phyloP scores from a whole-genome alignment of 1,284 basidiomycete genomes.

The Ceratobasidium theobromae region DNA sequence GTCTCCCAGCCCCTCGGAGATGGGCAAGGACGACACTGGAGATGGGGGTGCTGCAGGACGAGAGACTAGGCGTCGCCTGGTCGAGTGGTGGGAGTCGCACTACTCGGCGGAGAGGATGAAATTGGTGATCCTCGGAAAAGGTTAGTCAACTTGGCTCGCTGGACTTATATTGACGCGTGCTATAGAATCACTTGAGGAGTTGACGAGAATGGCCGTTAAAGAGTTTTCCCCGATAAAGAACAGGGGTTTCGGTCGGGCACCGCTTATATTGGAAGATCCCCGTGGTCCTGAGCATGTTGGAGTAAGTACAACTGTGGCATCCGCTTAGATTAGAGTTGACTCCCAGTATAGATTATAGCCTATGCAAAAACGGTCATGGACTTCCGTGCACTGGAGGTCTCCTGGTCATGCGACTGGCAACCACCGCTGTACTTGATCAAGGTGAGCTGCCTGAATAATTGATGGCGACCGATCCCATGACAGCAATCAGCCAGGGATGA shows the following conservation, averaged over 20 bases:
- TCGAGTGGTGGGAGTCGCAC: constrained; percentile 93
- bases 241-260: constrained; percentile 55
- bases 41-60: constrained; percentile 77
- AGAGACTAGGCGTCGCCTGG: constrained; percentile 86
- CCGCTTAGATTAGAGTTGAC: neutral
- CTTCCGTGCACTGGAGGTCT: constrained; percentile 83
- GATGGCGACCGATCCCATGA: neutral
- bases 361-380: constrained; percentile 91
- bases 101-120: constrained; percentile 97
- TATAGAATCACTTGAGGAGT: constrained; percentile 77
- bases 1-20: constrained; percentile 63
- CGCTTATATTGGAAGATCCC: constrained; percentile 73
- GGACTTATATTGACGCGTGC: constrained; percentile 17
- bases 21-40: constrained; percentile 37
- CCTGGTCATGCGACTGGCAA: constrained; percentile 87
- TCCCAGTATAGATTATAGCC: constrained; percentile 65
- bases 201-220: constrained; percentile 67
- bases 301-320: constrained; percentile 52
- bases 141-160: constrained; percentile 46
- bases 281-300: constrained; percentile 72
- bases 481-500: constrained; percentile 62
- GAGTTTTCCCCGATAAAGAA: constrained; percentile 80
- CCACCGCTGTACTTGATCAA: constrained; percentile 77
- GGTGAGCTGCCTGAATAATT: constrained; percentile 37
- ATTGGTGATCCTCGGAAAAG: constrained; percentile 86